Evolutionary conservation across 345 rosid genomes (phyloP).

Genomic region (Chamaenerion angustifolium): DNA sequence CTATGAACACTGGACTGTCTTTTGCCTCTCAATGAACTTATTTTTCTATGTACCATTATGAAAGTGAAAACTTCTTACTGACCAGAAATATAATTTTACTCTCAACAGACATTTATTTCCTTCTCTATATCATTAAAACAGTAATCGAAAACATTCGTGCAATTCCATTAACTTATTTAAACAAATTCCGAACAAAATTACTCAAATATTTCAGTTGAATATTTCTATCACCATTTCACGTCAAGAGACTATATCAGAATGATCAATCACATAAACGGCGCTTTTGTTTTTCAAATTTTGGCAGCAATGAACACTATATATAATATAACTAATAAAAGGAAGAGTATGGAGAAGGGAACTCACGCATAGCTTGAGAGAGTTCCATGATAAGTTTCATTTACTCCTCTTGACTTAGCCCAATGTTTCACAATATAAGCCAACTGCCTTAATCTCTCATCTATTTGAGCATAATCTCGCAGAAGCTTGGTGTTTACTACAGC

Average conservation of each 20-base stretch:
- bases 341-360: conserved; percentile 19
- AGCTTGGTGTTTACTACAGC: conserved; percentile 98
- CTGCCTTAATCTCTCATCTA: conserved; percentile 76
- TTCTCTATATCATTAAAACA: no score
- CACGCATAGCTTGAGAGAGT: conserved; percentile 98
- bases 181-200: no score
- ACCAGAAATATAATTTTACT: no score
- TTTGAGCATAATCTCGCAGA: conserved; percentile 62
- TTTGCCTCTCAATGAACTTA: no score
- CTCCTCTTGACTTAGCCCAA: conserved; percentile 96
- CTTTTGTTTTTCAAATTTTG: not conserved
- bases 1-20: no score
- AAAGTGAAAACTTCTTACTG: no score
- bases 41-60: no score
- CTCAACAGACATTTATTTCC: no score
- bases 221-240: no score
- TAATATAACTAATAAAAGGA: not conserved
- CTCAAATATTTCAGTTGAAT: not conserved
- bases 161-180: no score
- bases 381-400: conserved; percentile 92
- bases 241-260: no score
- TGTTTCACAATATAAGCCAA: conserved; percentile 85
- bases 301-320: not conserved
- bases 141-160: no score
- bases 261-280: not conserved